phyloP scores from a whole-genome alignment of 768 basidiomycete species.

The Arthromyces matolae region DNA sequence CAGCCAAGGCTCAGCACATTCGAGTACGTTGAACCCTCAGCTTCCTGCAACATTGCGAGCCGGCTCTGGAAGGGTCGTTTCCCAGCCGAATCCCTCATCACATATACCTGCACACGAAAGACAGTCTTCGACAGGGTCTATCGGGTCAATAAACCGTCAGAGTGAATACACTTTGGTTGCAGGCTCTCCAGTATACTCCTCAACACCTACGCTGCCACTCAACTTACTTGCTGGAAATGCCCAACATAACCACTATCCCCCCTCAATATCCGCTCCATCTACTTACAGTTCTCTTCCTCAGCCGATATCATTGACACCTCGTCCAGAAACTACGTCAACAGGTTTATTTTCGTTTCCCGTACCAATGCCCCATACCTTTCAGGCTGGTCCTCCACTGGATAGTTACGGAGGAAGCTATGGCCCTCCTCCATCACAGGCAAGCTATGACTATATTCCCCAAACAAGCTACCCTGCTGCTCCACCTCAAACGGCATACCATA shows the following conservation, averaged over 20 bases:
- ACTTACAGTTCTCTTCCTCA: background rate
- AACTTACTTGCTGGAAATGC: background rate
- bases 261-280: background rate
- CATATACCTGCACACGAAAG: slow-evolving; percentile 5
- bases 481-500: background rate
- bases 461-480: background rate
- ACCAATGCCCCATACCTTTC: slow-evolving; percentile 17
- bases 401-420: background rate
- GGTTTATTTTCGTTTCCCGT: slow-evolving; percentile 28
- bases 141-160: background rate
- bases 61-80: slow-evolving; percentile 14
- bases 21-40: slow-evolving; percentile 14
- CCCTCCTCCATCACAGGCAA: background rate
- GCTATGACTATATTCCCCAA: background rate
- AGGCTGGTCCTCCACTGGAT: background rate
- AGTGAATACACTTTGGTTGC: slow-evolving; percentile 1
- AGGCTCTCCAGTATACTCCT: background rate
- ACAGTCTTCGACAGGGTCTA: slow-evolving; percentile 8
- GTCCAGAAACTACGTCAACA: background rate
- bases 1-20: slow-evolving; percentile 14
- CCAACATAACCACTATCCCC: background rate
- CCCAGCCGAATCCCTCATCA: slow-evolving; percentile 1
- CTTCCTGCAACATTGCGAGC: slow-evolving; percentile 45
- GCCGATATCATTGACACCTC: background rate
- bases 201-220: background rate